phyloP scores from a whole-genome alignment of 1,139 yeast genomes.

The Blastobotrys ciferrii region DNA sequence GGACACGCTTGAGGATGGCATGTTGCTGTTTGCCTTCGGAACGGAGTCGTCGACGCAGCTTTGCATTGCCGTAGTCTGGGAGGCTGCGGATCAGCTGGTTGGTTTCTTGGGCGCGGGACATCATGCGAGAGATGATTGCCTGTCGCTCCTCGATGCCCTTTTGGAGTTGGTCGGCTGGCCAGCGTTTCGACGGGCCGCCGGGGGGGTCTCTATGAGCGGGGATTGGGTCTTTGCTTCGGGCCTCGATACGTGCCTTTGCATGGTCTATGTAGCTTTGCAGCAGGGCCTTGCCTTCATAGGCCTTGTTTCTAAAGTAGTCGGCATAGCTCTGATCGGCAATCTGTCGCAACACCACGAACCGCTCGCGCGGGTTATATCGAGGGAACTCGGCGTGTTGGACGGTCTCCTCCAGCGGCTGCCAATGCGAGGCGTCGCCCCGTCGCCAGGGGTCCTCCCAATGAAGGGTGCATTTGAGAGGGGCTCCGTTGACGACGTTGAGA shows the following conservation, averaged over 20 bases:
- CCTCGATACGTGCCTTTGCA: conserved; percentile 11
- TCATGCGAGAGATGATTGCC: conserved; percentile 9
- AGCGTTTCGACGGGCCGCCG: conserved; percentile 19
- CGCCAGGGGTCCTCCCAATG: conserved; percentile 88
- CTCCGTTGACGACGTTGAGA: conserved; percentile 43
- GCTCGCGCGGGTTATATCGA: conserved; percentile 61
- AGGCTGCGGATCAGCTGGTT: conserved; percentile 11
- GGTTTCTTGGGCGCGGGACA: conserved; percentile 15
- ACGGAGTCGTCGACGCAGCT: conserved; percentile 16
- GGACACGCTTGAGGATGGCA: conserved; percentile 19
- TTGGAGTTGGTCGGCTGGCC: conserved; percentile 12
- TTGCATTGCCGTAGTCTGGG: conserved; percentile 15
- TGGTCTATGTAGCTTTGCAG: conserved; percentile 13
- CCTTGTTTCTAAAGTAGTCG: conserved; percentile 10
- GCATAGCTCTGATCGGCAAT: conserved; percentile 39
- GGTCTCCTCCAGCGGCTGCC: conserved; percentile 42
- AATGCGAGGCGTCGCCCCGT: conserved; percentile 67
- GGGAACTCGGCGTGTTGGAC: conserved; percentile 63
- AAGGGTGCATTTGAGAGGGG: conserved; percentile 42
- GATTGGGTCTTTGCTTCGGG: conserved; percentile 6
- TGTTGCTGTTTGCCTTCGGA: conserved; percentile 16
- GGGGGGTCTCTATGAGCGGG: conserved; percentile 11
- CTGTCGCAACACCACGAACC: conserved; percentile 59
- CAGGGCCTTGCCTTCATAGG: conserved; percentile 8
- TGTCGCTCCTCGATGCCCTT: conserved; percentile 13